Evolutionary conservation across 257 asterid species (phyloP), one percentile per base, ranked within the genome.

Genomic region (Solanum chilense): DNA sequence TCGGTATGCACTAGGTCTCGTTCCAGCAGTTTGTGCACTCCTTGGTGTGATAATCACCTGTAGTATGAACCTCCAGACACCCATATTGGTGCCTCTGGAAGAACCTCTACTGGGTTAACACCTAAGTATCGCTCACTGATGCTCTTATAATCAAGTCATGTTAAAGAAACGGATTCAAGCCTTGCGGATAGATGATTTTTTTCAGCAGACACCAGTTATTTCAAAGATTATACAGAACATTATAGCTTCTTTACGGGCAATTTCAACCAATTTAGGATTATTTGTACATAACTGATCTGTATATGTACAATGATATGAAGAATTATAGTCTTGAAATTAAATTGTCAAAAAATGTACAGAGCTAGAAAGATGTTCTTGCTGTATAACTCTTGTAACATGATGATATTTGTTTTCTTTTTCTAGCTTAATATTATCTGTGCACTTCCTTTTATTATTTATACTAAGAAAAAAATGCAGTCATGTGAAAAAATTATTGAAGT

Each of bases 1-100:
- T 33, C 91, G 98, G 91, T 90, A 85, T 70, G 99, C 97, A n/a
- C 78, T 95, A 27, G 99, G 99, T 18, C 92, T 96, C 6, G 91
- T 94, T 87, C 99, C 99, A 56, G 93, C 97, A 29, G n/a, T 92
- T 7, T 94, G 97, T 88, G 94, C 98, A 18, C 91, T 95, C 25
- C 21, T 87, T 33, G 98, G 98, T 27, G 93, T 93, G 42, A 58
- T 90, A 15, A 93, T 94, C 74, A 95, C 98, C 44, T 94, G 92
- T 80, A 91, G 88, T 88, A 94, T 96, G 97, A 87, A 93, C 85
- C 91, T 96, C 68, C 94, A 91, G 7, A 90, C 91, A 1, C 90
- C 91, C 42, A 78, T 90, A 27, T 85, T 89, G 49, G n/a, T 31
- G 44, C 93, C 92, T 69, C 75, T 91, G 83, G 58, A 47, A 52